Percentiles rank a stretch among this genome's conserved stretches.
Conservation (phyloP, 192 early-diverging fungal genomes). For the Bifiguratus adelaidae region DNA sequence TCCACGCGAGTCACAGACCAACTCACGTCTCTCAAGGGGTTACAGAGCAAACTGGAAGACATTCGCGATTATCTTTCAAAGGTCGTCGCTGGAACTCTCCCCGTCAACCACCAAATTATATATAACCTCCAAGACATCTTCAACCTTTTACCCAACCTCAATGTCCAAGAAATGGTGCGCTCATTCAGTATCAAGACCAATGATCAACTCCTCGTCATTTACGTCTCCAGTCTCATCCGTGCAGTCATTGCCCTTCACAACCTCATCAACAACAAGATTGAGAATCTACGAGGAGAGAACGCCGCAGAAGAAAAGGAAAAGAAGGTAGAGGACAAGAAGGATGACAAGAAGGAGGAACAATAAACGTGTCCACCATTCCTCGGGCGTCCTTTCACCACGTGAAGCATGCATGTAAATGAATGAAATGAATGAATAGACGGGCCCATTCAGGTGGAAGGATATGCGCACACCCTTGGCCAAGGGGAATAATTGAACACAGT, state of each 20-base stretch:
- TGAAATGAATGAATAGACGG: too few species aligned
- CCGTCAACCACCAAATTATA: slow-evolving; percentile 94
- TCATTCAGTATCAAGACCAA: slow-evolving; percentile 91
- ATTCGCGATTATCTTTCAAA: slow-evolving; percentile 84
- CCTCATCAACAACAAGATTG: slow-evolving; percentile 96
- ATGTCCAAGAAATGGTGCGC: slow-evolving; percentile 63
- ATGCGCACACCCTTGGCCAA: too few species aligned
- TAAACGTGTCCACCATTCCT: too few species aligned
- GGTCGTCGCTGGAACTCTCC: slow-evolving; percentile 75
- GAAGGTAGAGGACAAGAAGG: slow-evolving; percentile 18
- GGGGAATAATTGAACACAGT: too few species aligned
- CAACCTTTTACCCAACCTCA: slow-evolving; percentile 90
- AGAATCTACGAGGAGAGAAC: slow-evolving; percentile 64
- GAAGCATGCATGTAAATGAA: too few species aligned
- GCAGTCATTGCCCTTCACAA: slow-evolving; percentile 96
- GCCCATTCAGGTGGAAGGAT: too few species aligned
- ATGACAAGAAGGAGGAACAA: slow-evolving; percentile 22
- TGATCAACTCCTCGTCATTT: slow-evolving; percentile 92
- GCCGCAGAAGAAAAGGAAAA: slow-evolving; percentile 23
- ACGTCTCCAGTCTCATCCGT: slow-evolving; percentile 83
- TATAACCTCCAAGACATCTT: slow-evolving; percentile 99
- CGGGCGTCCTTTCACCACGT: too few species aligned
- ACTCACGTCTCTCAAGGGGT: slow-evolving; percentile 82
- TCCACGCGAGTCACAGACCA: slow-evolving; percentile 91
- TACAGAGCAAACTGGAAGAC: slow-evolving; percentile 75